Evolutionary conservation across 208 protist genomes (phyloP).

Genomic region (Leishmania arabica): DNA sequence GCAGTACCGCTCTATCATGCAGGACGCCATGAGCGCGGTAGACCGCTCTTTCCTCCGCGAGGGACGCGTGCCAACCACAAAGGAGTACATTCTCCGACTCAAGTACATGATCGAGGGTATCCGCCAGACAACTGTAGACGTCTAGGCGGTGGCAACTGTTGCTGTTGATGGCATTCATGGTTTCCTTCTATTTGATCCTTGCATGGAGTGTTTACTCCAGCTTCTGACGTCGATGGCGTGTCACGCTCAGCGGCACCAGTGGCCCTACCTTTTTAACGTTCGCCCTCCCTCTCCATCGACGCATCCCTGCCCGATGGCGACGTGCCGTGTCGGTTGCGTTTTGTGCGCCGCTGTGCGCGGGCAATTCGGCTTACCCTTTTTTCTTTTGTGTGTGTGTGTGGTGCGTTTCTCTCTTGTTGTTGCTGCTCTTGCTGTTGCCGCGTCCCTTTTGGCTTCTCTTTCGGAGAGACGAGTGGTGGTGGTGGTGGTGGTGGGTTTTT

Average conservation of each 20-base stretch:
- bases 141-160: conserved; percentile 1
- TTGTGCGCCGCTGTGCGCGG: background rate
- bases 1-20: conserved; percentile 81
- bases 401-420: background rate
- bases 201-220: background rate
- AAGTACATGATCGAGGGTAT: conserved; percentile 71
- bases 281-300: background rate
- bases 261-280: background rate
- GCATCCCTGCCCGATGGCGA: background rate
- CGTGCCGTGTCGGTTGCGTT: background rate
- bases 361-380: background rate
- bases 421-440: background rate
- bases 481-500: background rate
- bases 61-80: conserved; percentile 58
- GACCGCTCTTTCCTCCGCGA: conserved; percentile 83
- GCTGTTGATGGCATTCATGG: background rate
- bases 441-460: background rate
- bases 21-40: conserved; percentile 75
- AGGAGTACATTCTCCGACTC: conserved; percentile 73
- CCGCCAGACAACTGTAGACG: conserved; percentile 45
- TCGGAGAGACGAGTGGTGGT: background rate
- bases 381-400: background rate
- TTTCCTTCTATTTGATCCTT: background rate
- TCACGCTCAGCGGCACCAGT: background rate
- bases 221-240: background rate